Evolutionary conservation across 441 rosid species (phyloP), one percentile per base, ranked within the genome.

Genomic region (Isatis lusitanica): DNA sequence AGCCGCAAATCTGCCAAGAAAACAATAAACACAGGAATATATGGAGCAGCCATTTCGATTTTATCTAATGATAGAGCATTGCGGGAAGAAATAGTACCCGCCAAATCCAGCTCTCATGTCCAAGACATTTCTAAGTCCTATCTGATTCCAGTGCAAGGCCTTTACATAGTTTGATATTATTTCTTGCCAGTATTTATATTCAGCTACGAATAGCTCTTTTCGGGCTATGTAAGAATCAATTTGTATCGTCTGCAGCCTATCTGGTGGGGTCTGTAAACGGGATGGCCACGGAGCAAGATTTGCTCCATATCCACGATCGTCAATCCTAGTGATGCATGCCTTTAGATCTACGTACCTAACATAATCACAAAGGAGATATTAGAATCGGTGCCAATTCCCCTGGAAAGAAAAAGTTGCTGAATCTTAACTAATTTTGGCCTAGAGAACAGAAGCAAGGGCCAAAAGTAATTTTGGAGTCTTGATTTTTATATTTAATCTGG

Each of bases 41-140:
- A 57, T 57, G 24, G 46, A 53, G 69, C 42, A 55, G 61, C 33
- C 44, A 48, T 46, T 50, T 39, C 0, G 26, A 35, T 44, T 47
- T 31, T 44, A 30, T 50, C 9, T 50, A 47, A 36, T 30, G 52
- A 35, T 48, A 57, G 12, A 42, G 47, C 36, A 50, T 9, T 40
- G 36, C 7, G 17, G 52, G 51, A 36, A 13, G 59, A 76, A 35
- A 71, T 1, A 3, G 30, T 87, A 93, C 98, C 99, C 98, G 84
- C 97, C 99, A 85, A 81, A 96, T 84, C 94, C 86, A 70, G 98
- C 97, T 83, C 78, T 96, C 98, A 96, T 93, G 84, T 96, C 99
- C 88, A 96, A 30, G 9, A 96, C 94, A 76, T 96, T 96, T 93
- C 98, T 87, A 15, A 93, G 73, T 73, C 82, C 92, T 67, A 81